A percentile compares a stretch with the other conserved stretches of the same genome.
phyloP scores from a whole-genome alignment of 1,139 yeast species.

The Tardiomyces blankii region DNA sequence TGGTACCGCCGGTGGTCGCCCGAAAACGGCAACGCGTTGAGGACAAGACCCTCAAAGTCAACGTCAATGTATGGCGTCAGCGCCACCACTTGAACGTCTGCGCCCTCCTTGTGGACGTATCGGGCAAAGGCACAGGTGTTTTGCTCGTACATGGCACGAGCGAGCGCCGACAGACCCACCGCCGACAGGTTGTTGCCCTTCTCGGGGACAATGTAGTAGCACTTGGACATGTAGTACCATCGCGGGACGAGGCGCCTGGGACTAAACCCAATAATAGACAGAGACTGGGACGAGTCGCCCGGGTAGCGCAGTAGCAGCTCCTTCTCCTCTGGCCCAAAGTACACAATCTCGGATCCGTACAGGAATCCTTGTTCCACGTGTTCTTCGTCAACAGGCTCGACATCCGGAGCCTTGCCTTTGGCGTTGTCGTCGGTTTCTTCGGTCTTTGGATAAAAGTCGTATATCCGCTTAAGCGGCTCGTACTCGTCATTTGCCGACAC shows the following conservation, averaged over 20 bases:
- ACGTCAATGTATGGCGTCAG: constrained; percentile 39
- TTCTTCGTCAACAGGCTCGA: constrained; percentile 8
- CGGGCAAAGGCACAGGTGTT: constrained; percentile 50
- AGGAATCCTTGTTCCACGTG: constrained; percentile 38
- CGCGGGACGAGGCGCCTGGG: background rate
- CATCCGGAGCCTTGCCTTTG: constrained; percentile 13
- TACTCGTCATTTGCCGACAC: background rate
- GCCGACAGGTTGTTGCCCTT: constrained; percentile 28
- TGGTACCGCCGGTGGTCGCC: constrained; percentile 64
- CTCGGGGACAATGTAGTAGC: constrained; percentile 32
- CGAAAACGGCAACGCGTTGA: constrained; percentile 53
- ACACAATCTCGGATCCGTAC: constrained; percentile 55
- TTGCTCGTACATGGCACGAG: constrained; percentile 38
- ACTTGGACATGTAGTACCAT: background rate
- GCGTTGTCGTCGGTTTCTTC: constrained; percentile 1
- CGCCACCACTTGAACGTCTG: constrained; percentile 35
- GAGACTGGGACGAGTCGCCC: background rate
- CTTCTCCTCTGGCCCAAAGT: constrained; percentile 36
- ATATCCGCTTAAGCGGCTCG: background rate
- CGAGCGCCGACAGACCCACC: constrained; percentile 37
- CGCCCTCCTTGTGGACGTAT: constrained; percentile 43
- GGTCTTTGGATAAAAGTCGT: constrained; percentile 16
- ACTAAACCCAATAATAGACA: background rate
- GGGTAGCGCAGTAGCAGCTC: constrained; percentile 31
- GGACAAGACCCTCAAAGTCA: constrained; percentile 23